Evolutionary conservation across 2,329 filamentous ascomycete species (phyloP).

Genomic region (Pezicula radicicola): DNA sequence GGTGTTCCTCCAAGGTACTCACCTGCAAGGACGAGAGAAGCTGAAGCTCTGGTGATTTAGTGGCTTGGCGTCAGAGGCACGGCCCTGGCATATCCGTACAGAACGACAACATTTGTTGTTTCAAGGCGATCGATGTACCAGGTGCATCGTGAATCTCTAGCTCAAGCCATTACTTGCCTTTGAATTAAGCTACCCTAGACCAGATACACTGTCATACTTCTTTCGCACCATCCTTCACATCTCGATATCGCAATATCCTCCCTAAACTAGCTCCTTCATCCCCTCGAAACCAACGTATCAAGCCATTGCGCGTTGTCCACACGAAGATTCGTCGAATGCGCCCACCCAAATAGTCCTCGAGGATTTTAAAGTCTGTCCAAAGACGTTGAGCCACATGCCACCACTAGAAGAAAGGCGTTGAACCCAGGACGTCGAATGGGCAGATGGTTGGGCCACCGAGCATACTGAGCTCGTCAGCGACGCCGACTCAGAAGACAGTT

Average conservation of each 20-base stretch:
- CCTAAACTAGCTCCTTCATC: background rate
- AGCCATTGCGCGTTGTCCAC: background rate
- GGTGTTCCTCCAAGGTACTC: too few relatives aligned
- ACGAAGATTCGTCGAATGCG: background rate
- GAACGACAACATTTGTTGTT: too few relatives aligned
- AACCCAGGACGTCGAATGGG: slow-evolving; percentile 24
- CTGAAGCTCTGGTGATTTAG: too few relatives aligned
- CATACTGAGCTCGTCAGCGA: slow-evolving; percentile 52
- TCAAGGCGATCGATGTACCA: too few relatives aligned
- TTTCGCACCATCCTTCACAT: background rate
- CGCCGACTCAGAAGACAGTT: slow-evolving; percentile 51
- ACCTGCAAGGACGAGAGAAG: too few relatives aligned
- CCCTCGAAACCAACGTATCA: background rate
- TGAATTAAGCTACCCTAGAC: too few relatives aligned
- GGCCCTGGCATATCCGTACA: too few relatives aligned
- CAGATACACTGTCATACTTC: too few relatives aligned
- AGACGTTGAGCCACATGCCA: slow-evolving; percentile 24
- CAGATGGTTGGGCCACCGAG: slow-evolving; percentile 34
- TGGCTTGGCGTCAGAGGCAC: too few relatives aligned
- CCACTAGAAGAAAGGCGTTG: slow-evolving; percentile 20
- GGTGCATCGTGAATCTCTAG: too few relatives aligned
- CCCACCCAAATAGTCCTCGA: slow-evolving; percentile 5
- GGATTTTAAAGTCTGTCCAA: slow-evolving; percentile 16
- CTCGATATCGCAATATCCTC: background rate
- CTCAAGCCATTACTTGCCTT: too few relatives aligned